Conservation (phyloP, 2,329 filamentous ascomycete species). For the Alternaria burnsii region DNA sequence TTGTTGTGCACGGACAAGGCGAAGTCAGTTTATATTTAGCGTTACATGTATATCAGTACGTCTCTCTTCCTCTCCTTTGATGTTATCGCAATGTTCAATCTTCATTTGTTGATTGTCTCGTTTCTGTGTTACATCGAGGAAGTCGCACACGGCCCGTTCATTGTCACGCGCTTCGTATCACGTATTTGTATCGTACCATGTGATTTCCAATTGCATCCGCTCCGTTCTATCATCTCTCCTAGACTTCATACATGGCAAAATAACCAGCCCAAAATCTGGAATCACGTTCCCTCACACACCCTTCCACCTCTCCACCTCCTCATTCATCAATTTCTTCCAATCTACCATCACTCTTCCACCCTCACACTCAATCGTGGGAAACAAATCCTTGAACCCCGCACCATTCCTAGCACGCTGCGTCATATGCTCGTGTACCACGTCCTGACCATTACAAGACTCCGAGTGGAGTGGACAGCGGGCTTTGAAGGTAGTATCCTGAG, state of each 20-base stretch:
- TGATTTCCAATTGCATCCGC: not conserved
- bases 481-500: not conserved
- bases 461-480: constrained; percentile 30
- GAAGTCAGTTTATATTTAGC: not conserved
- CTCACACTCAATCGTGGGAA: constrained; percentile 22
- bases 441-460: constrained; percentile 30
- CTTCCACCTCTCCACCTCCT: constrained; percentile 26
- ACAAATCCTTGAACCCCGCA: constrained; percentile 26
- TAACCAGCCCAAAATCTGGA: not conserved
- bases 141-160: not conserved
- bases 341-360: constrained; percentile 34
- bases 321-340: constrained; percentile 29
- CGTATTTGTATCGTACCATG: not conserved
- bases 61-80: not conserved
- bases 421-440: constrained; percentile 14
- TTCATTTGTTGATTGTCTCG: not conserved
- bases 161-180: not conserved
- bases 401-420: constrained; percentile 15
- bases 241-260: not conserved
- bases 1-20: not conserved
- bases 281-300: not conserved
- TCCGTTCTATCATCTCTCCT: not conserved
- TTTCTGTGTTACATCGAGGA: not conserved
- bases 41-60: not conserved
- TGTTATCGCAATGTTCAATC: not conserved